Evolutionary conservation across 106 monocot genomes (phyloP).

Genomic region (Xerophyta viscosa): DNA sequence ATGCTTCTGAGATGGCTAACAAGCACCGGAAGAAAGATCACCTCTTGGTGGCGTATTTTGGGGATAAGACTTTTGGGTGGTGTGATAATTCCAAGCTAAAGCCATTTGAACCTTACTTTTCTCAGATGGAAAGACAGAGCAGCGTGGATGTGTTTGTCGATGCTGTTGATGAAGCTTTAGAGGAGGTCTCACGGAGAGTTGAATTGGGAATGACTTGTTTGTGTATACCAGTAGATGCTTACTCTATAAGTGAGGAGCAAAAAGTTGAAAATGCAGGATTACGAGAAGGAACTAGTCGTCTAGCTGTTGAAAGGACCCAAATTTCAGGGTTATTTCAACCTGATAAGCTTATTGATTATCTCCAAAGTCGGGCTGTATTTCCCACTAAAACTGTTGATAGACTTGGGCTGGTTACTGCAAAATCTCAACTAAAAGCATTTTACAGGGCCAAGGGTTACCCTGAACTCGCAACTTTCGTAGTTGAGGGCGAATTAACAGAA

Average conservation of each 20-base stretch:
- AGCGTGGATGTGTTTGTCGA: conserved; percentile 29
- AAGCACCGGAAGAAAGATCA: conserved; percentile 49
- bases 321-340: conserved; percentile 39
- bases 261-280: conserved; percentile 64
- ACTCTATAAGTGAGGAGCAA: conserved; percentile 14
- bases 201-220: conserved; percentile 48
- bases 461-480: no score
- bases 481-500: conserved; percentile 11
- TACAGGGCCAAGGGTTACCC: conserved; percentile 28
- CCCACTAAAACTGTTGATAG: conserved; percentile 23
- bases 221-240: conserved; percentile 29
- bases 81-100: conserved; percentile 61
- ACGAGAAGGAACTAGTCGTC: conserved; percentile 17
- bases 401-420: conserved; percentile 27
- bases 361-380: conserved; percentile 26
- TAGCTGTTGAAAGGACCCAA: conserved; percentile 16
- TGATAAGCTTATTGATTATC: conserved; percentile 30
- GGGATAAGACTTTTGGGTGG: conserved; percentile 89
- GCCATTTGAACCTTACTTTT: conserved; percentile 38
- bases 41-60: conserved; percentile 76
- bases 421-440: conserved; percentile 34
- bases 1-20: conserved; percentile 64
- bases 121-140: conserved; percentile 59
- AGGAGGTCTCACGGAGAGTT: conserved; percentile 52
- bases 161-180: conserved; percentile 2